phyloP scores from a whole-genome alignment of 2,329 filamentous ascomycete species.

The Ophiocordyceps polyrhachis-furcata region DNA sequence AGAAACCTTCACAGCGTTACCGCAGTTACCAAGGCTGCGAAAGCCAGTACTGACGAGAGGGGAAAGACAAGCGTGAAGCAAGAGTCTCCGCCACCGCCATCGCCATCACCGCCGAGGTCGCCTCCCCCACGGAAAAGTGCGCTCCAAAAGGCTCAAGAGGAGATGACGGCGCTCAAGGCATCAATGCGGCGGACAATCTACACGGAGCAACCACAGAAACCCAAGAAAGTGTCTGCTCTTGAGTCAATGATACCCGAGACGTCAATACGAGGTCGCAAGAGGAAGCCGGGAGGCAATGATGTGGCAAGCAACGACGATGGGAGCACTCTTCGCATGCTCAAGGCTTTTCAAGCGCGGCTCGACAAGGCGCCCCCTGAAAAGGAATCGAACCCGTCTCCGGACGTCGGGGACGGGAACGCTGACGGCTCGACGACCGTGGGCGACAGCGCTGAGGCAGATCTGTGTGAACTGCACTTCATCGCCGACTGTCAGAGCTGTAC shows the following conservation, averaged over 20 bases:
- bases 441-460: conserved; percentile 45
- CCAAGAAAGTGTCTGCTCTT: conserved; percentile 42
- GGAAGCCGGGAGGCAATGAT: conserved; percentile 37
- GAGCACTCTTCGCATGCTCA: conserved; percentile 50
- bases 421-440: conserved; percentile 7
- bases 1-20: background rate
- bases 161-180: conserved; percentile 63
- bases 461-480: conserved; percentile 93
- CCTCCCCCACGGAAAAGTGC: conserved; percentile 24
- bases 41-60: conserved; percentile 13
- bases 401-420: conserved; percentile 14
- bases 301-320: conserved; percentile 37
- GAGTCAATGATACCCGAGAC: conserved; percentile 59
- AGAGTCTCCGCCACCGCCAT: background rate
- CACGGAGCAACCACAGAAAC: conserved; percentile 31
- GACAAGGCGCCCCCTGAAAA: conserved; percentile 32
- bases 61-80: conserved; percentile 4
- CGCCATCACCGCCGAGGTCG: conserved; percentile 6
- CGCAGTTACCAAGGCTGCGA: background rate
- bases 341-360: conserved; percentile 63
- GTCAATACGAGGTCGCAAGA: conserved; percentile 51
- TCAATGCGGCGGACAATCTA: conserved; percentile 55
- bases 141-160: conserved; percentile 55
- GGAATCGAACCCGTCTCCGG: conserved; percentile 17
- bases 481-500: conserved; percentile 85